Base-by-base conservation (phyloP, 345 rosid species). In the Bruguiera parviflora region DNA sequence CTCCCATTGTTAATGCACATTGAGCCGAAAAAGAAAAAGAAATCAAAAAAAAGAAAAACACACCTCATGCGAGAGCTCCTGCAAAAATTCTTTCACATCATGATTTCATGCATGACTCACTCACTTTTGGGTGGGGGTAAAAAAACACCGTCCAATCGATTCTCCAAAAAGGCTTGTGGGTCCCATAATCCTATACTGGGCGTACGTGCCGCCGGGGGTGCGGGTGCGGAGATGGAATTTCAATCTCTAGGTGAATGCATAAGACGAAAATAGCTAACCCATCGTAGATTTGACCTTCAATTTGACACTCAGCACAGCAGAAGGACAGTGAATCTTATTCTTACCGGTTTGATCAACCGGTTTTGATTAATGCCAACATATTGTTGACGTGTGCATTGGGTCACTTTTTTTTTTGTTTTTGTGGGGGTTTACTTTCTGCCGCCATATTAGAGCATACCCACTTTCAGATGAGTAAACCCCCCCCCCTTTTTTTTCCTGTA, bases 301-400 rank as follows among this genome's bases (percentile, higher is more conserved):
- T 66, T 70, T 76, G 84, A 83, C 82, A 68, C 8, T 56, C 59
- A 10, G 28, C 59, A 21, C 18, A 43, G 70, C 3, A 35, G 6
- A 1, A 51, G 64, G 6, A 21, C 85, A 73, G 85, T 81, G 82
- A 83, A 79, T 85, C 86, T 85, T 83, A 77, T 77, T 77, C 80
- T 81, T 60, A 71, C 83, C 64, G 59, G 77, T 71, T 76, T 74
- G 75, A 67, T 57, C 33, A 43, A 70, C 67, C 18, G 24, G 74
- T 43, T 7, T 55, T 64, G 62, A 61, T 72, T 57, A 55, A 24
- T 56, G 67, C 57, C 53, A 37, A 63, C 68, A 59, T 24, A 51
- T 11, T 71, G 61, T 63, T 84, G 68, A 72, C 85, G 82, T 75
- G 58, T 65, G 73, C 27, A 65, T 71, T 64, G 29, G 61, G 69